Evolutionary conservation across 1,139 yeast species (phyloP), one percentile per base, ranked within the genome.

Genomic region (Saccharomyces hybrid): DNA sequence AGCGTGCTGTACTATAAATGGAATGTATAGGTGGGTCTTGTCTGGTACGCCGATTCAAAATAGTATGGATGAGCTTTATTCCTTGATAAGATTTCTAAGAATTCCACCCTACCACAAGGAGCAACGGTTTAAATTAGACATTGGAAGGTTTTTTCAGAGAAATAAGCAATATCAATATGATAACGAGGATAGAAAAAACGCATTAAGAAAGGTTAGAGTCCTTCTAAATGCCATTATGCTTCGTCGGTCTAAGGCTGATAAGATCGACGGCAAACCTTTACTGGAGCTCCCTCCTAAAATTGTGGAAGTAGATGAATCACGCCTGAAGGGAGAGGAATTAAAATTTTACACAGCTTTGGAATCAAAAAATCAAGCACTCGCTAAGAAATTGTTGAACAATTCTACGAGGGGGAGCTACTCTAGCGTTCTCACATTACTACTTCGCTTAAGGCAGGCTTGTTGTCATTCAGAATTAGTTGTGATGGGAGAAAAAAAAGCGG

Each of bases 21-120:
- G 83, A 0, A 70, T 67, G 0, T 82, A 80, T 62, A 75, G 93
- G 55, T 84, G 96, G 82, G 87, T 96, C 64, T 74, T 93, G 48
- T 83, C 95, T 4, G 99, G 99, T 62, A 93, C 99, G 0, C 99
- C 99, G 0, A 85, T 95, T 75, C 98, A 95, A 71, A 93, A 93
- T 64, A 80, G 76, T 53, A 79, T 91, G 56, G 86, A 81, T 48
- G 99, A 93, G 63, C 73, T 95, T 46, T 88, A 77, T 66, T 90
- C 97, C 1, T 72, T 90, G 49, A 68, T 93, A 30, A 71, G 91
- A 59, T 93, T 90, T 66, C 72, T 93, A 56, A 74, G 79, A 52
- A 84, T 89, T 48, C 76, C 78, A 55, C 95, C 95, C 0, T 86
- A 86, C 63, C 74, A 78, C 62, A 75, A 83, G 66, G 88, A 83